phyloP scores from a whole-genome alignment of 805 yeast species.

The Pichia heedii region DNA sequence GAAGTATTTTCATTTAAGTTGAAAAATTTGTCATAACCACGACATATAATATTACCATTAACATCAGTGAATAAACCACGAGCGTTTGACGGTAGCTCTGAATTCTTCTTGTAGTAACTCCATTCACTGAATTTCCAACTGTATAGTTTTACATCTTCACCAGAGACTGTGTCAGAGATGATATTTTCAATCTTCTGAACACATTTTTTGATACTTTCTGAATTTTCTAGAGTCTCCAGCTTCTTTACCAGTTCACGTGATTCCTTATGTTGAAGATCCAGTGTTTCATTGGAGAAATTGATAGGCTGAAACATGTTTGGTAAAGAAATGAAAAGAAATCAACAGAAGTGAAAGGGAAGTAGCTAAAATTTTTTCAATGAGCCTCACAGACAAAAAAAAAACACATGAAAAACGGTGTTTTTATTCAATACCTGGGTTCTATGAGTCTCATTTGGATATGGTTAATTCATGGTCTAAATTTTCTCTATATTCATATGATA shows the following conservation, averaged over 20 bases:
- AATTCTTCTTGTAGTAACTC: constrained; percentile 59
- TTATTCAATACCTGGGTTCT: too few species aligned
- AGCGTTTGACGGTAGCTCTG: constrained; percentile 60
- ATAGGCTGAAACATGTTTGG: neutral
- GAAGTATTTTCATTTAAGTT: constrained; percentile 56
- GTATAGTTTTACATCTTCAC: constrained; percentile 15
- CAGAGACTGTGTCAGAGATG: constrained; percentile 15
- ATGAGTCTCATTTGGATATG: too few species aligned
- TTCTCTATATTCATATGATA: too few species aligned
- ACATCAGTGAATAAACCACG: constrained; percentile 66
- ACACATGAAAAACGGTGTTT: too few species aligned
- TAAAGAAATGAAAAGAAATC: neutral
- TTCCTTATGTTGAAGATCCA: neutral
- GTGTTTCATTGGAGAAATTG: neutral
- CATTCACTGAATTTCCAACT: constrained; percentile 87
- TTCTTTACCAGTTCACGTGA: neutral
- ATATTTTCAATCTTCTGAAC: constrained; percentile 19
- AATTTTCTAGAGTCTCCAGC: constrained; percentile 7
- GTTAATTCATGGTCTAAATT: too few species aligned
- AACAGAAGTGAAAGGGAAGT: neutral
- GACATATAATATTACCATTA: constrained; percentile 43
- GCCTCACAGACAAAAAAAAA: neutral
- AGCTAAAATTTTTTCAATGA: too few species aligned
- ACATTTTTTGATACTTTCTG: constrained; percentile 14
- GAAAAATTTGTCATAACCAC: constrained; percentile 96